Conservation (phyloP, 2,329 filamentous ascomycete genomes). For the Ampelomyces quisqualis region DNA sequence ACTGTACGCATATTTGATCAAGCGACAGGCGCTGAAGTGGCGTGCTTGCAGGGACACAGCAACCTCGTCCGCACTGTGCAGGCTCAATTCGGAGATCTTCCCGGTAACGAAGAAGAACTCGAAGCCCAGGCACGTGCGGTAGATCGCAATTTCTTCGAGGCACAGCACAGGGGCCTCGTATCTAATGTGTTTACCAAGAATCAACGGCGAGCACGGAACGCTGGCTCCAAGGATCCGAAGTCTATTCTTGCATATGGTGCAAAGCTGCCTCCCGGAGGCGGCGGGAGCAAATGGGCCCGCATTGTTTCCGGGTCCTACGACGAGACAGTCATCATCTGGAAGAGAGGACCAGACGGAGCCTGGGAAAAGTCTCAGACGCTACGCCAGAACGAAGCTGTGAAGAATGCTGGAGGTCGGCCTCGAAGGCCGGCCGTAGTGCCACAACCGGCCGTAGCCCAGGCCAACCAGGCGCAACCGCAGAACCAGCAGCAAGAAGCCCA, state of each 20-base stretch:
- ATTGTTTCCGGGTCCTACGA: conserved; percentile 98
- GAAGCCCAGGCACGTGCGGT: conserved; percentile 69
- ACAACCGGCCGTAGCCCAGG: conserved; percentile 21
- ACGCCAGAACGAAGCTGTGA: conserved; percentile 68
- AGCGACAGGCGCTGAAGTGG: conserved; percentile 81
- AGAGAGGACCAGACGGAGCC: conserved; percentile 76
- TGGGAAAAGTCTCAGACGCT: conserved; percentile 79
- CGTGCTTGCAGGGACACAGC: conserved; percentile 76
- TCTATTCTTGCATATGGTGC: conserved; percentile 80
- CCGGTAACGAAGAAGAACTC: conserved; percentile 75
- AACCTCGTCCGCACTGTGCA: conserved; percentile 92
- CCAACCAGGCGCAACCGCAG: conserved; percentile 14
- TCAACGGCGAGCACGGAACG: conserved; percentile 54
- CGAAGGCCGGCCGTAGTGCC: conserved; percentile 30
- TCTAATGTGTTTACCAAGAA: conserved; percentile 33
- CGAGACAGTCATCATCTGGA: conserved; percentile 94
- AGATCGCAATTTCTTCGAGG: conserved; percentile 70
- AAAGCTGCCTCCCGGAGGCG: conserved; percentile 85
- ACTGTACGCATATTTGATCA: conserved; percentile 95
- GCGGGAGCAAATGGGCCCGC: conserved; percentile 83
- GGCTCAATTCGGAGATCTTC: conserved; percentile 87
- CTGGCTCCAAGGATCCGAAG: conserved; percentile 72
- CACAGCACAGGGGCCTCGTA: conserved; percentile 50
- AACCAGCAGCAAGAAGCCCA: conserved; percentile 19
- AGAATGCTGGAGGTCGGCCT: conserved; percentile 49